These are phyloP conservation scores for Forsythia viridissima DNA, from an alignment of 257 asterid genomes.

Conservation along the genomic window DNA sequence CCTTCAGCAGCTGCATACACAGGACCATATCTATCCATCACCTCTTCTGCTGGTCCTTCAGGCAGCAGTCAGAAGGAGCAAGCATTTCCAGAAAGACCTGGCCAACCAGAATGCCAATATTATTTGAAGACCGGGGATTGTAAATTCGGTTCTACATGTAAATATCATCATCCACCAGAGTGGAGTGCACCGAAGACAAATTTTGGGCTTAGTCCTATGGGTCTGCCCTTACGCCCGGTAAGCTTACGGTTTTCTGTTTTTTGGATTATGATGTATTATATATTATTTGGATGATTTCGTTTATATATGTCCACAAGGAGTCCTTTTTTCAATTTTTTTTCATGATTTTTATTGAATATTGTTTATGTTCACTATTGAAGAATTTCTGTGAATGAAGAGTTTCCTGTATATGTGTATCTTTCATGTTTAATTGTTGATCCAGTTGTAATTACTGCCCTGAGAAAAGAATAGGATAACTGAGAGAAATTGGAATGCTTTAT, in stretches of 20 bases:
- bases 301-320: not conserved
- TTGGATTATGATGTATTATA: not conserved
- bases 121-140: conserved; percentile 87
- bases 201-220: conserved; percentile 73
- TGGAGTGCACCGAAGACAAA: conserved; percentile 52
- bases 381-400: not conserved
- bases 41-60: conserved; percentile 66
- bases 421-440: not conserved
- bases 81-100: conserved; percentile 82
- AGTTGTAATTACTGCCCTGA: not conserved
- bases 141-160: conserved; percentile 85
- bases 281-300: not conserved
- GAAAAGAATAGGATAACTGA: conserved; percentile 8
- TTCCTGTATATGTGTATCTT: not conserved
- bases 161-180: conserved; percentile 88
- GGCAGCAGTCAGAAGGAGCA: conserved; percentile 64
- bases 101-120: conserved; percentile 81
- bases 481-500: conserved; percentile 2
- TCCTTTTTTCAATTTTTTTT: not conserved
- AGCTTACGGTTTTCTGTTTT: conserved; percentile 24
- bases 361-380: not conserved
- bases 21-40: conserved; percentile 62
- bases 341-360: not conserved
- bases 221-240: conserved; percentile 93
- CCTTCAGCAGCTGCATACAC: conserved; percentile 80